Base-by-base conservation (phyloP, 2,329 filamentous ascomycete species). In the Microdochium bolleyi region DNA sequence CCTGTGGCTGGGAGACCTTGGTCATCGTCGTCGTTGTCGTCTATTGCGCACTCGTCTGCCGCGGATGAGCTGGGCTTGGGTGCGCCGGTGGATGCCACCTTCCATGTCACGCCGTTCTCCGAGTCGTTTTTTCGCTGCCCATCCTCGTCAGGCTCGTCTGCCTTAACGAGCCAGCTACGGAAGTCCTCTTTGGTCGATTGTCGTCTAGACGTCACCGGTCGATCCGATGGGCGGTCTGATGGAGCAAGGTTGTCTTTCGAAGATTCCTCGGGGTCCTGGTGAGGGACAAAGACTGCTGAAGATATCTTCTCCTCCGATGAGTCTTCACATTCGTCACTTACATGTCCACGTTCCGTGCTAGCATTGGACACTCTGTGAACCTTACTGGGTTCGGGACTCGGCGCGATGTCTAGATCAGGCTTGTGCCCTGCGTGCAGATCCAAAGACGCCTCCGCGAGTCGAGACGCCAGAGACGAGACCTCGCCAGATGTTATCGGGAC, bases 221-320 rank as follows among this genome's bases (percentile, higher is more conserved):
- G n/a, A 13, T 22, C 19, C 19, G 41, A 22, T 21, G 19, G 13
- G 13, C 22, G 41, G 7, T 46, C 41, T 21, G 41, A 21, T 3
- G 41, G 41, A 11, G 8, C 4, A 21, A 19, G 9, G 7, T n/a
- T n/a, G n/a, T 46, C 41, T 8, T 16, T 8, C 7, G 21, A 10
- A 51, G 69, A 60, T 56, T 69, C 66, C 50, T 76, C 74, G 41
- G 75, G 68, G 48, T 77, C 78, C 61, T 89, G 84, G 71, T 92
- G 89, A 44, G 89, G 89, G 49, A 91, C 77, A 65, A 94, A 94
- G 41, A 91, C 77, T 24, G 89, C 89, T 30, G 88, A 92, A n/a
- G 87, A 90, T 56, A 94, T 91, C 67, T 92, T 89, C 67, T 94
- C 89, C 65, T 88, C 84, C 54, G 88, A 86, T 14, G 87, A 91